These are phyloP conservation scores for Cyclospora cayetanensis DNA, from an alignment of 169 alveolate genomes.

Conservation along the genomic window DNA sequence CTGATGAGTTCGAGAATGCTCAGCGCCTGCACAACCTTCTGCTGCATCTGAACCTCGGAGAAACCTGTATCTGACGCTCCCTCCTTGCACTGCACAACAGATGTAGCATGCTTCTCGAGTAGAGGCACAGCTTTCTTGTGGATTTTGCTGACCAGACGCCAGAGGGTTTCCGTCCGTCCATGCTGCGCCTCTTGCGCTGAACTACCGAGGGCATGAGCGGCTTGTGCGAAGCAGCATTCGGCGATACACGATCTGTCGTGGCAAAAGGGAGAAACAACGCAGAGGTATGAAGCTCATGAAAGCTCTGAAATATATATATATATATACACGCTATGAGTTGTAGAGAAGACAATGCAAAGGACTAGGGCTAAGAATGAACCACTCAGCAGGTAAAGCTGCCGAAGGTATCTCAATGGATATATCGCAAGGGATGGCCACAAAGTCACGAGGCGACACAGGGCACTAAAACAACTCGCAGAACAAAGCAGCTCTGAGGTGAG, in stretches of 20 bases:
- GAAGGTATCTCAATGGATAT: too few relatives aligned
- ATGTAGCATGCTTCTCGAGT: constrained; percentile 18
- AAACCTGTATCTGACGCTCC: constrained; percentile 2
- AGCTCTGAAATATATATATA: too few relatives aligned
- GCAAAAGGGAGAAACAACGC: background rate
- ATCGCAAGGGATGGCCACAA: too few relatives aligned
- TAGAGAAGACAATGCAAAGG: too few relatives aligned
- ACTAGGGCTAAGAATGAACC: too few relatives aligned
- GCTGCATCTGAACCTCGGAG: constrained; percentile 29
- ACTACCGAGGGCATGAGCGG: constrained; percentile 40
- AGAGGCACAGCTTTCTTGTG: constrained; percentile 56
- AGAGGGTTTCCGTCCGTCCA: constrained; percentile 20
- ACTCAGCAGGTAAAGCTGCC: too few relatives aligned
- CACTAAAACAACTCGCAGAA: too few relatives aligned
- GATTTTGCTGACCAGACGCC: constrained; percentile 63
- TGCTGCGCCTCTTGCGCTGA: background rate
- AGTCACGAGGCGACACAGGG: too few relatives aligned
- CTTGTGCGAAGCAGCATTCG: constrained; percentile 57
- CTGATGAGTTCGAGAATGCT: constrained; percentile 40
- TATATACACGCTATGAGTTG: too few relatives aligned
- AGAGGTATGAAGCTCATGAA: too few relatives aligned
- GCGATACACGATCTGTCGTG: constrained; percentile 29
- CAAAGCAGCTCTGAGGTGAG: too few relatives aligned
- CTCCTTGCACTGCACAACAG: background rate
- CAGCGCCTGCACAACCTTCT: background rate